Percentiles rank a stretch among this genome's conserved stretches.
These are phyloP conservation scores for Podospora pseudocomata DNA, from an alignment of 495 filamentous ascomycete species.

Conservation along the genomic window DNA sequence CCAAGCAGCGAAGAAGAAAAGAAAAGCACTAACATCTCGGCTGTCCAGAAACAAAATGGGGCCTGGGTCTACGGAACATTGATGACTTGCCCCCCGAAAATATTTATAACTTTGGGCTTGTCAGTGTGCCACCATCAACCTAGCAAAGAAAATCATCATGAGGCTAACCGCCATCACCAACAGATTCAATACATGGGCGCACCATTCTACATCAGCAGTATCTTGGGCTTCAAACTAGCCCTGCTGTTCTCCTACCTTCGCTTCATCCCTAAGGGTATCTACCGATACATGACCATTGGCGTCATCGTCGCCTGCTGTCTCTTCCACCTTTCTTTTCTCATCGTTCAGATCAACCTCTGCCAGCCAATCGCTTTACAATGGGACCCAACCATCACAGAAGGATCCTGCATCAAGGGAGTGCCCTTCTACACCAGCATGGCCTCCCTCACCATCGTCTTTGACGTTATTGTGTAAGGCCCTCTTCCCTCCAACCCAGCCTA, in stretches of 20 bases:
- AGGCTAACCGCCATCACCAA: slow-evolving; percentile 11
- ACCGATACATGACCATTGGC: slow-evolving; percentile 34
- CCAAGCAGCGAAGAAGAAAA: not conserved
- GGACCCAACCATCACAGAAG: slow-evolving; percentile 36
- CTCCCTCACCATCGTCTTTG: slow-evolving; percentile 44
- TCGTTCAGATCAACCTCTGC: slow-evolving; percentile 45
- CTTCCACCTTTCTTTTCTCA: slow-evolving; percentile 35
- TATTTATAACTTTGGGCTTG: slow-evolving; percentile 38
- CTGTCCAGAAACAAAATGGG: slow-evolving; percentile 41
- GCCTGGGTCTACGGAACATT: slow-evolving; percentile 34
- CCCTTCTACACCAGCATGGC: slow-evolving; percentile 45
- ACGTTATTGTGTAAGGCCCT: slow-evolving; percentile 42
- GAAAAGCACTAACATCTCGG: not conserved
- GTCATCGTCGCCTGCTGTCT: slow-evolving; percentile 35
- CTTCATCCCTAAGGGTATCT: slow-evolving; percentile 43
- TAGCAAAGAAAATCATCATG: not conserved
- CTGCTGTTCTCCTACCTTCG: slow-evolving; percentile 49
- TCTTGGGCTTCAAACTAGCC: slow-evolving; percentile 53
- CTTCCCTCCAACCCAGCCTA: not conserved
- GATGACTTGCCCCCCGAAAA: slow-evolving; percentile 35
- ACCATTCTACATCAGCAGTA: slow-evolving; percentile 42
- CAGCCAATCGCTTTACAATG: slow-evolving; percentile 47
- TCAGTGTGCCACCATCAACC: slow-evolving; percentile 16
- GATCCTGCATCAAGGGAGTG: slow-evolving; percentile 41
- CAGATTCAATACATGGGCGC: slow-evolving; percentile 42